Percentiles rank a stretch among this genome's conserved stretches.
Conservation (phyloP, 305 asterid genomes). For the Fraxinus baroniana region DNA sequence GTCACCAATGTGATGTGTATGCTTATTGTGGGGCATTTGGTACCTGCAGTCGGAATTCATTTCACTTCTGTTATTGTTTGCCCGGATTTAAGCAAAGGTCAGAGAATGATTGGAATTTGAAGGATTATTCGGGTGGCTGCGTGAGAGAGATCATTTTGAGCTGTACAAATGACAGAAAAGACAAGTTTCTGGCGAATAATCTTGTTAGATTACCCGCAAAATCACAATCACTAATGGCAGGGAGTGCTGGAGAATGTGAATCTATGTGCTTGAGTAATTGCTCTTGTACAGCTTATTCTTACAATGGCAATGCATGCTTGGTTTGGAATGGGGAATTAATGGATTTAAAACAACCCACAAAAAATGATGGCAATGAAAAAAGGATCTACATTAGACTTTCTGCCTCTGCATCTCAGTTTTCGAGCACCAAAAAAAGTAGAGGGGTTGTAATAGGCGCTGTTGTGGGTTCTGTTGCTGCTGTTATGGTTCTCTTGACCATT, state of each 20-base stretch:
- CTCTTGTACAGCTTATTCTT: slow-evolving; percentile 62
- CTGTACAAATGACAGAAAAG: slow-evolving; percentile 19
- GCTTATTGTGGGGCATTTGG: slow-evolving; percentile 68
- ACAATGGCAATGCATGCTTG: slow-evolving; percentile 38
- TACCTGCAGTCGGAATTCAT: slow-evolving; percentile 43
- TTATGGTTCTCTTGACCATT: slow-evolving; percentile 22
- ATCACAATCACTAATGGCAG: slow-evolving; percentile 22
- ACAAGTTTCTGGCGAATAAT: slow-evolving; percentile 30
- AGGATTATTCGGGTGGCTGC: slow-evolving; percentile 68
- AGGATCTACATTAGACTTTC: slow-evolving; percentile 34
- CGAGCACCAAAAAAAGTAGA: slow-evolving; percentile 32
- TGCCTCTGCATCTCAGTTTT: slow-evolving; percentile 51
- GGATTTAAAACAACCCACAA: slow-evolving; percentile 36
- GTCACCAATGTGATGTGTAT: slow-evolving; percentile 59
- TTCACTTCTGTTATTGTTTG: slow-evolving; percentile 58
- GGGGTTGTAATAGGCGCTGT: slow-evolving; percentile 39
- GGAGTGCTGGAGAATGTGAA: slow-evolving; percentile 45
- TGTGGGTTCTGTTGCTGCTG: slow-evolving; percentile 46
- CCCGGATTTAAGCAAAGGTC: slow-evolving; percentile 40
- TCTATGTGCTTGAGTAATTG: slow-evolving; percentile 52
- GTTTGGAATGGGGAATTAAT: slow-evolving; percentile 44
- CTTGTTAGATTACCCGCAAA: slow-evolving; percentile 29
- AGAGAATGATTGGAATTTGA: slow-evolving; percentile 42
- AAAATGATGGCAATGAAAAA: slow-evolving; percentile 38
- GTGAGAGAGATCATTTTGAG: slow-evolving; percentile 29